Evolutionary conservation across 2,329 filamentous ascomycete species (phyloP).

Genomic region (Gremmenia infestans): DNA sequence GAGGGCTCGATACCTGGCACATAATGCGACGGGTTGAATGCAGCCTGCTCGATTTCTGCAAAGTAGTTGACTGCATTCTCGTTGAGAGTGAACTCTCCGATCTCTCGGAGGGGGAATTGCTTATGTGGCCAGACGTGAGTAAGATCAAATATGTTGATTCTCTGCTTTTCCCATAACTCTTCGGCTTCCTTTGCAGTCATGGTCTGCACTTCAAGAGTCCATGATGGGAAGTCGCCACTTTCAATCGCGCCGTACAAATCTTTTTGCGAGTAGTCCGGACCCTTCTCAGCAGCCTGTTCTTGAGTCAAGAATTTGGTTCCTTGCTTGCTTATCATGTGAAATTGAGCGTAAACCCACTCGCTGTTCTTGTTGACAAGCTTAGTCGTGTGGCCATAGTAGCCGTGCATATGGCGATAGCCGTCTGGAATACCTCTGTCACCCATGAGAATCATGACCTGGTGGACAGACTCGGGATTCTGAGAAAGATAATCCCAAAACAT

Average conservation of each 20-base stretch:
- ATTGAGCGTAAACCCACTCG: slow-evolving; percentile 48
- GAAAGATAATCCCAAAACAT: slow-evolving; percentile 63
- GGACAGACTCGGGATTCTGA: slow-evolving; percentile 48
- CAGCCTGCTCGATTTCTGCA: slow-evolving; percentile 62
- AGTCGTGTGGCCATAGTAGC: slow-evolving; percentile 50
- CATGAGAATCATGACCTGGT: slow-evolving; percentile 55
- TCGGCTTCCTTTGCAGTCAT: slow-evolving; percentile 48
- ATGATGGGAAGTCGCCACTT: slow-evolving; percentile 47
- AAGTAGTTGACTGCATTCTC: slow-evolving; percentile 52
- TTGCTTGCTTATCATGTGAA: slow-evolving; percentile 49
- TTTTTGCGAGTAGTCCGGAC: slow-evolving; percentile 46
- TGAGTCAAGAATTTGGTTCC: slow-evolving; percentile 48
- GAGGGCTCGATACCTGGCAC: slow-evolving; percentile 62
- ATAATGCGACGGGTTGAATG: slow-evolving; percentile 62
- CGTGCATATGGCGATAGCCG: slow-evolving; percentile 50
- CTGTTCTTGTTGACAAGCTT: slow-evolving; percentile 51
- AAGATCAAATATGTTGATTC: slow-evolving; percentile 48
- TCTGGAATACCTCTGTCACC: slow-evolving; percentile 52
- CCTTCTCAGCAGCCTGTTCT: slow-evolving; percentile 41
- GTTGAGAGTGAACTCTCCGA: slow-evolving; percentile 45
- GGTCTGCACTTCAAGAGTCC: slow-evolving; percentile 50
- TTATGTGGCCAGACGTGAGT: slow-evolving; percentile 50
- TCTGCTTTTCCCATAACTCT: slow-evolving; percentile 37
- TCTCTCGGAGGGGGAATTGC: slow-evolving; percentile 41
- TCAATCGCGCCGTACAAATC: slow-evolving; percentile 51